phyloP scores from a whole-genome alignment of 2,329 filamentous ascomycete genomes.

The Rutstroemia sydowiana region DNA sequence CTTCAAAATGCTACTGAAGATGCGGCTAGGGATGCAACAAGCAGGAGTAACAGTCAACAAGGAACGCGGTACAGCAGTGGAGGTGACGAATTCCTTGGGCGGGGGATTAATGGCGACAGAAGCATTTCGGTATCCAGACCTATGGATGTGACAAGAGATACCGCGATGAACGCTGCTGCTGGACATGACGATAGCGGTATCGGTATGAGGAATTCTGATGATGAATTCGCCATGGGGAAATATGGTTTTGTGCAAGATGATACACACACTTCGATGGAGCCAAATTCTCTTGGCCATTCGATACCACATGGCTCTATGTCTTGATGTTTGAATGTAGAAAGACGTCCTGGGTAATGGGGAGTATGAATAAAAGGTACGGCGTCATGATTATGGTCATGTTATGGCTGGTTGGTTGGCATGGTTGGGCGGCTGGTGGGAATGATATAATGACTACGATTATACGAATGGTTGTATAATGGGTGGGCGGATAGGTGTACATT shows the following conservation, averaged over 20 bases:
- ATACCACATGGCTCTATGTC: slow-evolving; percentile 4
- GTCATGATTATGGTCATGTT: slow-evolving; percentile 6
- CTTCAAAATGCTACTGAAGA: slow-evolving; percentile 31
- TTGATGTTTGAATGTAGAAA: background rate
- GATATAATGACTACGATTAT: slow-evolving; percentile 10
- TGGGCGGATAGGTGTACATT: slow-evolving; percentile 11
- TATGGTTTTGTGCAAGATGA: slow-evolving; percentile 37
- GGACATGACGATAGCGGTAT: slow-evolving; percentile 69
- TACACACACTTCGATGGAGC: slow-evolving; percentile 17
- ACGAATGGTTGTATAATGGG: slow-evolving; percentile 11
- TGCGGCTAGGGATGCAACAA: slow-evolving; percentile 17
- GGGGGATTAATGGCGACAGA: slow-evolving; percentile 17
- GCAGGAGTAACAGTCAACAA: slow-evolving; percentile 22
- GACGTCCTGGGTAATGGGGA: background rate
- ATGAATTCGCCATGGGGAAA: slow-evolving; percentile 56
- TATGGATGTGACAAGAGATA: slow-evolving; percentile 37
- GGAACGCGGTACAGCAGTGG: slow-evolving; percentile 27
- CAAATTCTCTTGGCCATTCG: slow-evolving; percentile 15
- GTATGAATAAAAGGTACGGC: background rate
- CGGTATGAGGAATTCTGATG: slow-evolving; percentile 60
- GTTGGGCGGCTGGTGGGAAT: slow-evolving; percentile 7
- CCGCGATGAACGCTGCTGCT: slow-evolving; percentile 38
- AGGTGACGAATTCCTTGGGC: slow-evolving; percentile 27
- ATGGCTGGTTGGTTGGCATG: slow-evolving; percentile 7
- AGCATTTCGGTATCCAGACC: slow-evolving; percentile 21